Evolutionary conservation across 768 basidiomycete genomes (phyloP).

Genomic region (Cubamyces sp.): DNA sequence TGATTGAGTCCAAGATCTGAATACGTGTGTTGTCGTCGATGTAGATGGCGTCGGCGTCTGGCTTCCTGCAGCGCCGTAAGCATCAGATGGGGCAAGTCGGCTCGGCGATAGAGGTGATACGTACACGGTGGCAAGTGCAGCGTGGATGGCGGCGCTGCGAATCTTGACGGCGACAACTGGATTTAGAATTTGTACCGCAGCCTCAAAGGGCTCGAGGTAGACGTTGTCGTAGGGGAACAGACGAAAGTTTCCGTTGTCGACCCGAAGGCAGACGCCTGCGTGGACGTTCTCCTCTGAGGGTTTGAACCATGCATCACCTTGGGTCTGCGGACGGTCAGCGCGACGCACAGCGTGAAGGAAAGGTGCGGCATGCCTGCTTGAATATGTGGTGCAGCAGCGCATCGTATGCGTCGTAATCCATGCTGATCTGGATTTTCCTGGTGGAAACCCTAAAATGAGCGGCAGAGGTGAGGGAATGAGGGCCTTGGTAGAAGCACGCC

Average conservation of each 20-base stretch:
- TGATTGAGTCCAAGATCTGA: conserved; percentile 77
- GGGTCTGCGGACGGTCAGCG: conserved; percentile 51
- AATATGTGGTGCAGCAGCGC: conserved; percentile 82
- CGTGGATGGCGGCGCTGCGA: conserved; percentile 81
- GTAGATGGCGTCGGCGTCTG: conserved; percentile 63
- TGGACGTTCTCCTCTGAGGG: conserved; percentile 82
- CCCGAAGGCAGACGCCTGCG: conserved; percentile 79
- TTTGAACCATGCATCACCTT: conserved; percentile 86
- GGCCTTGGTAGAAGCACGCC: not conserved
- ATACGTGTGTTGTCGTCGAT: conserved; percentile 84
- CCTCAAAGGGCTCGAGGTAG: conserved; percentile 80
- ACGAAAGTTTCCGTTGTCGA: conserved; percentile 69
- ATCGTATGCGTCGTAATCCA: conserved; percentile 78
- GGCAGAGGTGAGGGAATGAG: not conserved
- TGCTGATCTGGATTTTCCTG: conserved; percentile 29
- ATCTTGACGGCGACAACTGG: conserved; percentile 88
- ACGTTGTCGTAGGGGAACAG: conserved; percentile 86
- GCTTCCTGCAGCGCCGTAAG: conserved; percentile 44
- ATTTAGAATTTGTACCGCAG: conserved; percentile 72
- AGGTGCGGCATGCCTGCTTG: conserved; percentile 53
- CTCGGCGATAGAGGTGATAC: conserved; percentile 31
- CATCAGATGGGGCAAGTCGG: not conserved
- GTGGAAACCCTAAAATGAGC: not conserved
- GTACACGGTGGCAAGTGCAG: conserved; percentile 71
- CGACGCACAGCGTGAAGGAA: not conserved